A percentile compares a stretch with the other conserved stretches of the same genome.
These are phyloP conservation scores for Yarrowia galli DNA, from an alignment of 1,139 yeast genomes.

Conservation along the genomic window DNA sequence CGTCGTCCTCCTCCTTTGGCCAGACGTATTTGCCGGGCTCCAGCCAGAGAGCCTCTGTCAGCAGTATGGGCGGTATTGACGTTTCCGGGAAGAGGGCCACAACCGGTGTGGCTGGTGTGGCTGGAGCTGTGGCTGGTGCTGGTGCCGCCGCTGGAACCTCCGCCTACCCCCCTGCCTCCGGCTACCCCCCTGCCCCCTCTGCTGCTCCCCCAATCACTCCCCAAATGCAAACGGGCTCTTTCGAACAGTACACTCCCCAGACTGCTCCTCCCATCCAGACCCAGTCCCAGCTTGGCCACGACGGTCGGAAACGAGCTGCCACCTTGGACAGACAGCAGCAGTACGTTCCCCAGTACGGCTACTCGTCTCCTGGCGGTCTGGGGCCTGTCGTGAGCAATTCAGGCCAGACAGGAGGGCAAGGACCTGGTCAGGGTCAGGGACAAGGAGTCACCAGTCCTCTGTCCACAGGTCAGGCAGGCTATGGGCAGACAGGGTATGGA, in stretches of 20 bases:
- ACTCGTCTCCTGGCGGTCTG: neutral
- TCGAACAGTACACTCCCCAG: conserved; percentile 25
- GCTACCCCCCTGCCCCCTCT: neutral
- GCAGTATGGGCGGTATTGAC: conserved; percentile 4
- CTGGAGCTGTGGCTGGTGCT: neutral
- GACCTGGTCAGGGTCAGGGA: no score
- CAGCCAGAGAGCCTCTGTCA: conserved; percentile 19
- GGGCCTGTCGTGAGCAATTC: no score
- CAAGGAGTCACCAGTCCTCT: no score
- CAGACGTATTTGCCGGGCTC: conserved; percentile 15
- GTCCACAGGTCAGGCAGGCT: no score
- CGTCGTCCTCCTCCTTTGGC: conserved; percentile 27
- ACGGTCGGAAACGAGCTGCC: conserved; percentile 32
- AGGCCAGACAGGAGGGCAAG: no score
- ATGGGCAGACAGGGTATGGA: no score
- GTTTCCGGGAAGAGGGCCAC: neutral
- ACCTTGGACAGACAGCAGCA: conserved; percentile 33
- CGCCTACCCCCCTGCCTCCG: neutral
- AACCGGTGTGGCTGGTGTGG: neutral
- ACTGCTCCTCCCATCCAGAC: conserved; percentile 34
- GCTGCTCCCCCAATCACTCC: conserved; percentile 8
- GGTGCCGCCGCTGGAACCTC: neutral
- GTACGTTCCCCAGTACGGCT: conserved; percentile 21
- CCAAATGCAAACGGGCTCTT: conserved; percentile 15
- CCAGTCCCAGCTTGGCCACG: conserved; percentile 8